These are phyloP conservation scores for Suillus discolor DNA, from an alignment of 768 basidiomycete species.

Conservation along the genomic window DNA sequence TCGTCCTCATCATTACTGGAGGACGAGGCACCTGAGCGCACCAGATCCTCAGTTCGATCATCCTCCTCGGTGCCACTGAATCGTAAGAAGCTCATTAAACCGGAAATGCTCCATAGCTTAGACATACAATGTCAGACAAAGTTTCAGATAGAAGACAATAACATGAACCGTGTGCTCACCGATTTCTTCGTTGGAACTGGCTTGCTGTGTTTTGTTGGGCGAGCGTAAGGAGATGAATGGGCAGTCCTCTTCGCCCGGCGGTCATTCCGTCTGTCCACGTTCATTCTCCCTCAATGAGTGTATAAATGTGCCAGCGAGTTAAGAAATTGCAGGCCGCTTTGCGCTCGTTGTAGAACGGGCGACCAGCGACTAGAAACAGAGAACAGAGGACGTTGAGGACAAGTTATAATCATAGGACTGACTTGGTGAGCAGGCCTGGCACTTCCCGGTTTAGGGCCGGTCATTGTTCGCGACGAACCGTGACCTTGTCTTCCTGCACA, in stretches of 20 bases:
- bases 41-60: slow-evolving; percentile 21
- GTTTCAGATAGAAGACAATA: slow-evolving; percentile 6
- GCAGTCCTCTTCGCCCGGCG: slow-evolving; percentile 39
- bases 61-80: slow-evolving; percentile 28
- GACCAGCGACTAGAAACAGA: not conserved
- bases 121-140: slow-evolving; percentile 13
- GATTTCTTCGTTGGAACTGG: slow-evolving; percentile 46
- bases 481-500: not conserved
- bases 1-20: slow-evolving; percentile 29
- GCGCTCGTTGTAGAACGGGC: slow-evolving; percentile 15
- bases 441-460: slow-evolving; percentile 35
- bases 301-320: slow-evolving; percentile 17
- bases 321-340: not conserved
- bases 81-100: slow-evolving; percentile 52
- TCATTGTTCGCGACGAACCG: slow-evolving; percentile 15
- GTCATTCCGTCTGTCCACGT: slow-evolving; percentile 52
- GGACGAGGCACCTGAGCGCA: slow-evolving; percentile 19
- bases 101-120: slow-evolving; percentile 54
- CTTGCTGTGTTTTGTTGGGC: slow-evolving; percentile 32
- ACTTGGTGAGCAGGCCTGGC: slow-evolving; percentile 19
- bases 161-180: slow-evolving; percentile 31
- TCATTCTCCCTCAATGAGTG: slow-evolving; percentile 42
- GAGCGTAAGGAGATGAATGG: slow-evolving; percentile 60
- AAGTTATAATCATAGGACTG: slow-evolving; percentile 12
- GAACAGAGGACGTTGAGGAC: slow-evolving; percentile 21